These are phyloP conservation scores for Rosa lucieae DNA, from an alignment of 306 rosid species.

Conservation along the genomic window DNA sequence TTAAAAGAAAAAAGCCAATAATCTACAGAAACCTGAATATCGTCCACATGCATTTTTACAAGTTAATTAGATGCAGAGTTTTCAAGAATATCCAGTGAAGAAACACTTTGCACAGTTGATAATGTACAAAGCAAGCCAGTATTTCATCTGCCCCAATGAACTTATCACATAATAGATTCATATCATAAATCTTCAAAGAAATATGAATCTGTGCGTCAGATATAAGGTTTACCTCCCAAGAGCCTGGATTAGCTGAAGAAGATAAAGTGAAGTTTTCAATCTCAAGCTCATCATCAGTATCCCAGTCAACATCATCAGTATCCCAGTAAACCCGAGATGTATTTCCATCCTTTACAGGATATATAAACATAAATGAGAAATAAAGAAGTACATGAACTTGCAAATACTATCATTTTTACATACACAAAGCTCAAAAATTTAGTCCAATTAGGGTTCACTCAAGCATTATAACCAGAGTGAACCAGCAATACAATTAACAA, in stretches of 20 bases:
- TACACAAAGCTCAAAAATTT: not conserved
- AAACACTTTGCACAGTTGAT: not conserved
- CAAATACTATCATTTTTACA: not conserved
- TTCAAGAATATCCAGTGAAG: not conserved
- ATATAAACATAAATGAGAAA: conserved; percentile 7
- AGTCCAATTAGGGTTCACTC: no score
- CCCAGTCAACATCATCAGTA: conserved; percentile 68
- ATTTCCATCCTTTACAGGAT: conserved; percentile 51
- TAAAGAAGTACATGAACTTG: not conserved
- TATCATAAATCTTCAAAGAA: not conserved
- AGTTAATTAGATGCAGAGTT: no score
- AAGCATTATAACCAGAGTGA: no score
- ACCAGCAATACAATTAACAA: no score
- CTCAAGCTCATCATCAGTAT: conserved; percentile 80
- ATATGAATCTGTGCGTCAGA: not conserved
- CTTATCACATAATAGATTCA: not conserved
- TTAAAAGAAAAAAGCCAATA: no score
- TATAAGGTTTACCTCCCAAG: conserved; percentile 43
- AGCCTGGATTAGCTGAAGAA: conserved; percentile 33
- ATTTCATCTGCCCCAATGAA: not conserved
- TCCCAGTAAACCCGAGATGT: conserved; percentile 43
- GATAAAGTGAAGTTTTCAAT: conserved; percentile 56
- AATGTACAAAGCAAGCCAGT: not conserved
- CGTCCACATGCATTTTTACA: no score
- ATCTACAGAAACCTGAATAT: no score